Conservation (phyloP, 371 early-diverging fungal species). For the Mucor irregularis region DNA sequence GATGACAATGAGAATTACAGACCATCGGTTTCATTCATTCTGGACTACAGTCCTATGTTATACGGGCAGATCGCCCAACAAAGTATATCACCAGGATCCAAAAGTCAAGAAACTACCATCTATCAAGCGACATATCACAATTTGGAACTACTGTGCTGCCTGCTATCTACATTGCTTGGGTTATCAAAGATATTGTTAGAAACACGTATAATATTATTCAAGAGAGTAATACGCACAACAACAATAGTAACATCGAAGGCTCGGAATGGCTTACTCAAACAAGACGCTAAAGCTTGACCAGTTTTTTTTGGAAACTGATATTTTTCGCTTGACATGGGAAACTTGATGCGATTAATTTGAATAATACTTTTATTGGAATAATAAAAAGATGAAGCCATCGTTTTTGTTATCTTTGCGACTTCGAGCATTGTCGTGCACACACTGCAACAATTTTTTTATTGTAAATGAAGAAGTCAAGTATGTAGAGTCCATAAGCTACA, state of each 20-base stretch:
- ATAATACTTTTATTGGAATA: too few relatives aligned
- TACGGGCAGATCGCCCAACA: constrained; percentile 14
- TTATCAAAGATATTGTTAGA: constrained; percentile 15
- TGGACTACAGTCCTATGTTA: constrained; percentile 15
- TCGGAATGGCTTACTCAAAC: constrained; percentile 21
- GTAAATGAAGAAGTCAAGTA: too few relatives aligned
- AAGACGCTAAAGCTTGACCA: too few relatives aligned
- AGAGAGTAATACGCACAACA: constrained; percentile 16
- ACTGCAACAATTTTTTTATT: too few relatives aligned
- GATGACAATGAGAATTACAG: not conserved
- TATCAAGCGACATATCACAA: constrained; percentile 18
- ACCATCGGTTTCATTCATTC: constrained; percentile 11
- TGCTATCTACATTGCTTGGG: constrained; percentile 10
- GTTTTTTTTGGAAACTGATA: too few relatives aligned
- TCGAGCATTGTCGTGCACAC: too few relatives aligned
- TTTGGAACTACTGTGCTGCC: constrained; percentile 11
- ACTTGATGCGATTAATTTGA: too few relatives aligned
- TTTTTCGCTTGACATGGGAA: too few relatives aligned
- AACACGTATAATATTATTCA: constrained; percentile 13
- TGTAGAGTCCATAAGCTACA: too few relatives aligned
- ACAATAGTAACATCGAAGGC: constrained; percentile 17
- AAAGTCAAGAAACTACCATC: constrained; percentile 15
- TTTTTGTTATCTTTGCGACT: too few relatives aligned
- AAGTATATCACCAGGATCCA: constrained; percentile 15
- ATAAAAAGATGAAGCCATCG: too few relatives aligned